Evolutionary conservation across 192 early-diverging fungal species (phyloP).

Genomic region (Haplosporangium gracile): DNA sequence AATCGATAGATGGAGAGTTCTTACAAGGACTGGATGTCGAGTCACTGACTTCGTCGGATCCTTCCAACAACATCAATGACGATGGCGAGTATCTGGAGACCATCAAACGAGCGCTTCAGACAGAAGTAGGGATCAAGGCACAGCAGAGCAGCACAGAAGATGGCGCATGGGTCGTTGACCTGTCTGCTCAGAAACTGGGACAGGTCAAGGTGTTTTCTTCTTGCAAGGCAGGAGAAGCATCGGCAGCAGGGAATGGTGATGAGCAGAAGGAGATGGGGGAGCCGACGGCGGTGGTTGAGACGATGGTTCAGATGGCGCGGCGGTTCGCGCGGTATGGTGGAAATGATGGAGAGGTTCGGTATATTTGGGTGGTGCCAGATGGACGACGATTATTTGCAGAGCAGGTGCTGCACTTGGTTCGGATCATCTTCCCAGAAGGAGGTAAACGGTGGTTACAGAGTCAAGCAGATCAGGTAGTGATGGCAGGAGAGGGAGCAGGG

Average conservation of each 20-base stretch:
- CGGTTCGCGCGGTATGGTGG: constrained; percentile 11
- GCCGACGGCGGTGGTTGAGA: constrained; percentile 17
- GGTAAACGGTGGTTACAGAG: not conserved
- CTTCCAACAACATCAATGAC: not conserved
- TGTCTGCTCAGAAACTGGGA: constrained; percentile 16
- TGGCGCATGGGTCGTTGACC: constrained; percentile 26
- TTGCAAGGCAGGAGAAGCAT: not conserved
- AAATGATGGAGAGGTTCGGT: constrained; percentile 1
- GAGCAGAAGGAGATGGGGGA: not conserved
- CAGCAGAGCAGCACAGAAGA: not conserved
- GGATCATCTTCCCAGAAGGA: constrained; percentile 4
- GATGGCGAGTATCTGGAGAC: not conserved
- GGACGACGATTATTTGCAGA: constrained; percentile 33
- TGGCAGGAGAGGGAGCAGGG: not conserved
- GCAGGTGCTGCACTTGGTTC: constrained; percentile 20
- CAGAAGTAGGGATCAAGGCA: not conserved
- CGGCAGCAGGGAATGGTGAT: not conserved
- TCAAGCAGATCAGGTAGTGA: not conserved
- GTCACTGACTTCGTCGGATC: not conserved
- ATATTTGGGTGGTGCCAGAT: constrained; percentile 45
- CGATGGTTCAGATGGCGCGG: constrained; percentile 7
- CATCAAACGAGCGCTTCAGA: constrained; percentile 7
- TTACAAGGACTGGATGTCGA: constrained; percentile 24
- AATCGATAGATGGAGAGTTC: not conserved
- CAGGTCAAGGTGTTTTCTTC: constrained; percentile 30